phyloP scores from a whole-genome alignment of 2,329 filamentous ascomycete genomes.

The Fusarium camptoceras region DNA sequence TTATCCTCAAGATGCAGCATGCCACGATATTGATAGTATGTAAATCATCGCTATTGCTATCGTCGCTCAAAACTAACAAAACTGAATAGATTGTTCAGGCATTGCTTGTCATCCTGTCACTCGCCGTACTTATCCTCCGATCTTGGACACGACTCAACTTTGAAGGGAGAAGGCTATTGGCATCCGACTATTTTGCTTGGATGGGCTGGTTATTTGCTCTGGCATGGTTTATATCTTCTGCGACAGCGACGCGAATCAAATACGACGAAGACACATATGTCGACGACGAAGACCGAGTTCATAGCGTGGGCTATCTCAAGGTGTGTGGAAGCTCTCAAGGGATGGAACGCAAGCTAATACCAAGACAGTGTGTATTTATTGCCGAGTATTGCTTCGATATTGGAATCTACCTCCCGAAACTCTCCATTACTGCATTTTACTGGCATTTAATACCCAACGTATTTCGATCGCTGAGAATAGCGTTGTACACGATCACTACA shows the following conservation, averaged over 20 bases:
- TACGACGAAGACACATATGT: not conserved
- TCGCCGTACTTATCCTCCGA: conserved; percentile 2
- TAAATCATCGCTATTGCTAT: too few species aligned
- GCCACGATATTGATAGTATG: conserved; percentile 2
- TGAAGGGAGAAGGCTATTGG: not conserved
- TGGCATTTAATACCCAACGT: conserved; percentile 20
- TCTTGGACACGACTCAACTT: not conserved
- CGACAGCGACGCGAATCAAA: not conserved
- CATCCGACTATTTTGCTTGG: conserved; percentile 1
- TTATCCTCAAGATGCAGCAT: not conserved
- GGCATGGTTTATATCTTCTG: conserved; percentile 7
- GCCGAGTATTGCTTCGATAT: conserved; percentile 18
- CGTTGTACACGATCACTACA: not conserved
- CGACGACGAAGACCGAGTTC: not conserved
- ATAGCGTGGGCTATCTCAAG: not conserved
- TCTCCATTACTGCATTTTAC: conserved; percentile 17
- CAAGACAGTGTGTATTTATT: not conserved
- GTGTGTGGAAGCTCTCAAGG: not conserved
- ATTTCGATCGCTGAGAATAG: not conserved
- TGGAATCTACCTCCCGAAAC: conserved; percentile 15
- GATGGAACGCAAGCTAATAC: not conserved
- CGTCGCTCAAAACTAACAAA: not conserved
- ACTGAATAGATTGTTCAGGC: not conserved
- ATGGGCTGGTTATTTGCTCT: conserved; percentile 8
- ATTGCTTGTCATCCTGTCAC: not conserved